Evolutionary conservation across 495 filamentous ascomycete species (phyloP).

Genomic region (Daldinia concentrica): DNA sequence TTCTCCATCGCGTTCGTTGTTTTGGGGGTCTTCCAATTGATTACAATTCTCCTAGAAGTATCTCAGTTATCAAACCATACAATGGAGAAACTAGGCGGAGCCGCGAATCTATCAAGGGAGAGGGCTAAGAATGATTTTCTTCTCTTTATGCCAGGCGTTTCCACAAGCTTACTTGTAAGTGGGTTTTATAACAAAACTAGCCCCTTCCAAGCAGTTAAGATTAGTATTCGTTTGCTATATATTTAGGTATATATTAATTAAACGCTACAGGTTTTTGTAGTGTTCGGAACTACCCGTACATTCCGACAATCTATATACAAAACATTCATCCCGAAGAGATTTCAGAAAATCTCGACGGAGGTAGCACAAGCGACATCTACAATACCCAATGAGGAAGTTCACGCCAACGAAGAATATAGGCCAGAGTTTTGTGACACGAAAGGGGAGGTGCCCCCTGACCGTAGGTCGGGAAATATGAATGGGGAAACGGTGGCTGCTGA

Average conservation of each 20-base stretch:
- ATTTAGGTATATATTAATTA: too few relatives aligned
- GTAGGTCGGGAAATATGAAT: neutral
- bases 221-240: too few relatives aligned
- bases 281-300: conserved; percentile 54
- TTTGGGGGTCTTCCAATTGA: conserved; percentile 54
- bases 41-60: conserved; percentile 55
- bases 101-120: conserved; percentile 48
- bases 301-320: conserved; percentile 43
- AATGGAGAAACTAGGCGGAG: conserved; percentile 43
- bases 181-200: too few relatives aligned
- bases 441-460: neutral
- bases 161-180: conserved; percentile 50
- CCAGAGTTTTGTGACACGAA: neutral
- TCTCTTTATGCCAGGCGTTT: conserved; percentile 55
- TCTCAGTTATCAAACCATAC: conserved; percentile 50
- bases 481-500: neutral
- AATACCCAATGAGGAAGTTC: neutral
- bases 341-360: conserved; percentile 16
- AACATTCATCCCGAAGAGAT: conserved; percentile 30
- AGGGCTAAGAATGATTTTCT: conserved; percentile 53
- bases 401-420: conserved; percentile 7
- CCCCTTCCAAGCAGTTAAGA: too few relatives aligned
- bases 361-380: neutral
- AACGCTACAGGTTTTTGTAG: too few relatives aligned
- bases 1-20: conserved; percentile 59